Evolutionary conservation across 2,329 filamentous ascomycete species (phyloP).

Genomic region (Curvularia hawaiiensis): DNA sequence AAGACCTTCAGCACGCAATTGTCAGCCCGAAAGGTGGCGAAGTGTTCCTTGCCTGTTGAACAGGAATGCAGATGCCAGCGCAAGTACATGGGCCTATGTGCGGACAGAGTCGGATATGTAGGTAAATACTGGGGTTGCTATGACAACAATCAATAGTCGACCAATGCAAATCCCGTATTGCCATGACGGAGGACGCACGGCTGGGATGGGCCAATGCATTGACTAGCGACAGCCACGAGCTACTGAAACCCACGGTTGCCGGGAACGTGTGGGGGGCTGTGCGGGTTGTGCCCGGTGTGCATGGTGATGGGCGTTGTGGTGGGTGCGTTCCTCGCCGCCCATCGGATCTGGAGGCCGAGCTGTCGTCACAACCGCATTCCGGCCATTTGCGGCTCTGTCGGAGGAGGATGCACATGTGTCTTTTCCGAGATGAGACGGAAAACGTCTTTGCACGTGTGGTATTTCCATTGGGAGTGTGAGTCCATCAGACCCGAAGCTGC

Average conservation of each 20-base stretch:
- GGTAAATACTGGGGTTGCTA: constrained; percentile 40
- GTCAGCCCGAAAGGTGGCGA: constrained; percentile 35
- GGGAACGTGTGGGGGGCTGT: constrained; percentile 22
- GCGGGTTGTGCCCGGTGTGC: constrained; percentile 2
- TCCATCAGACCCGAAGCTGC: not conserved
- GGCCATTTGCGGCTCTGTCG: not conserved
- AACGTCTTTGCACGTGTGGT: too few species aligned
- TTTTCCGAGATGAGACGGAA: not conserved
- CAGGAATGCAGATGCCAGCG: constrained; percentile 36
- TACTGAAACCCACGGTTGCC: constrained; percentile 9
- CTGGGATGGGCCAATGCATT: constrained; percentile 16
- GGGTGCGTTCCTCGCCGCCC: constrained; percentile 1
- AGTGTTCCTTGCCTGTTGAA: constrained; percentile 33
- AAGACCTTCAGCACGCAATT: constrained; percentile 29
- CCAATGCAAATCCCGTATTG: constrained; percentile 16
- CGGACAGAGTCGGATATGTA: constrained; percentile 30
- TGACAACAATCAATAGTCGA: constrained; percentile 35
- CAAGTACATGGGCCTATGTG: constrained; percentile 32
- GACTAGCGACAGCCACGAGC: constrained; percentile 13
- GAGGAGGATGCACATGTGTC: not conserved
- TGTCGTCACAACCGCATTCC: not conserved
- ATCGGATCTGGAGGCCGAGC: not conserved
- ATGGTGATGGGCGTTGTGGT: constrained; percentile 6
- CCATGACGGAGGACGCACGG: constrained; percentile 26
- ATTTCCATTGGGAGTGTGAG: not conserved